phyloP scores from a whole-genome alignment of 768 basidiomycete genomes.

The Hericium rajendrae region DNA sequence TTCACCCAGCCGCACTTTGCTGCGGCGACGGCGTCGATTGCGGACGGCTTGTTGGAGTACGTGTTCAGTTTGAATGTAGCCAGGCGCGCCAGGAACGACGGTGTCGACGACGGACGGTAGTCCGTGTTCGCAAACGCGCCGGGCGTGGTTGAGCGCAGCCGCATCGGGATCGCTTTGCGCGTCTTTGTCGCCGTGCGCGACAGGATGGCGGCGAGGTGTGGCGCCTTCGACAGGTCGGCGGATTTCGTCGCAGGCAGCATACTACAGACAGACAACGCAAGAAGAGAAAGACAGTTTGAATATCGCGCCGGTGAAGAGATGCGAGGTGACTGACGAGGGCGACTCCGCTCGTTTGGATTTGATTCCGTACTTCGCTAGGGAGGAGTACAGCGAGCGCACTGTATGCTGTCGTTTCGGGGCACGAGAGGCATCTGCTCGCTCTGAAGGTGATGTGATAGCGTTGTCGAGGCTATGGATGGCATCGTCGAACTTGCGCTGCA shows the following conservation, averaged over 20 bases:
- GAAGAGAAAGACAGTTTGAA: neutral
- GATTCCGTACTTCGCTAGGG: slow-evolving; percentile 70
- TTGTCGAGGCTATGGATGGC: slow-evolving; percentile 65
- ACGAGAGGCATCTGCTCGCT: slow-evolving; percentile 25
- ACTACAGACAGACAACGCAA: slow-evolving; percentile 5
- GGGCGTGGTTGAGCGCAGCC: slow-evolving; percentile 25
- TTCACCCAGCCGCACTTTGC: slow-evolving; percentile 80
- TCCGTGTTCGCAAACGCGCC: slow-evolving; percentile 35
- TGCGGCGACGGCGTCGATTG: slow-evolving; percentile 71
- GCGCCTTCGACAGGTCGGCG: slow-evolving; percentile 39
- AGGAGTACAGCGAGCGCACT: slow-evolving; percentile 57
- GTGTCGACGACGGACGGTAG: slow-evolving; percentile 70
- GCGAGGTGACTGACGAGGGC: slow-evolving; percentile 20
- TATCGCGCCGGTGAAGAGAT: neutral
- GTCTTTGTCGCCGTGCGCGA: slow-evolving; percentile 52
- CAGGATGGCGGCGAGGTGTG: slow-evolving; percentile 64
- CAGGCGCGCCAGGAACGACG: slow-evolving; percentile 65
- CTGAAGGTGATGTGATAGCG: slow-evolving; percentile 35
- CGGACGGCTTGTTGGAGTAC: slow-evolving; percentile 67
- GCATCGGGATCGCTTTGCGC: slow-evolving; percentile 40
- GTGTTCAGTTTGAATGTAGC: slow-evolving; percentile 72
- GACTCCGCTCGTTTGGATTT: slow-evolving; percentile 34
- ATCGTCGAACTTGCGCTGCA: slow-evolving; percentile 73
- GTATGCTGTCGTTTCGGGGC: slow-evolving; percentile 47
- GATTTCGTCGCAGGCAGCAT: slow-evolving; percentile 17